These are phyloP conservation scores for Amanita polypyramis DNA, from an alignment of 768 basidiomycete species.

Conservation along the genomic window DNA sequence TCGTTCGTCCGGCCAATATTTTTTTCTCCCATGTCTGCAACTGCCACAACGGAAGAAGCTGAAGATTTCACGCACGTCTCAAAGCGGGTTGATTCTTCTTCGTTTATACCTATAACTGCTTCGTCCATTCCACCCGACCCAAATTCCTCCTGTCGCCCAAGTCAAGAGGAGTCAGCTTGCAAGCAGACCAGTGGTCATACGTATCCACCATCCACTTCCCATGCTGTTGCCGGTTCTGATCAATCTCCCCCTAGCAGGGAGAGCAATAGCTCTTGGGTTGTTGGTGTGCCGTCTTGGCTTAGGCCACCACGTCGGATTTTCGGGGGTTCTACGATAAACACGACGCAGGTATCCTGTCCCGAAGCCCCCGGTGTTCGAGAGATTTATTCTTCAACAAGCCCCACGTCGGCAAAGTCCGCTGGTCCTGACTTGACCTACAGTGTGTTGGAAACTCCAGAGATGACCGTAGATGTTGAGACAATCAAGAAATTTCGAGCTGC, in stretches of 20 bases:
- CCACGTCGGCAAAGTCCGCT: constrained; percentile 24
- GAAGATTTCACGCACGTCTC: constrained; percentile 71
- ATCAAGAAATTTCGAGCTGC: constrained; percentile 67
- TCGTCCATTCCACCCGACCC: constrained; percentile 23
- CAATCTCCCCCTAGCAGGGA: constrained; percentile 38
- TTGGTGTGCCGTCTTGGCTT: constrained; percentile 67
- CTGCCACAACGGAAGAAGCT: constrained; percentile 18
- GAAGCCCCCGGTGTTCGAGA: constrained; percentile 39
- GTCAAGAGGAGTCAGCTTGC: constrained; percentile 11
- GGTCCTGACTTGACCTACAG: constrained; percentile 64
- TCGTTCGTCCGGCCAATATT: constrained; percentile 18
- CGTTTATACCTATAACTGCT: constrained; percentile 49
- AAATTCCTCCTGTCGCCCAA: not conserved
- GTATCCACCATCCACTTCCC: constrained; percentile 66
- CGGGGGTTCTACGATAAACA: constrained; percentile 17
- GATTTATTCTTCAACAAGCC: constrained; percentile 41
- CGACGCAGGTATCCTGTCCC: constrained; percentile 18
- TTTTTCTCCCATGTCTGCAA: constrained; percentile 17
- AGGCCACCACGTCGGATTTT: constrained; percentile 36
- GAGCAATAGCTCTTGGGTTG: constrained; percentile 42
- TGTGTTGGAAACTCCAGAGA: constrained; percentile 67
- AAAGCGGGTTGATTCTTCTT: constrained; percentile 38
- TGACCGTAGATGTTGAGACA: constrained; percentile 47
- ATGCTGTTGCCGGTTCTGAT: constrained; percentile 37
- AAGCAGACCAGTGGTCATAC: constrained; percentile 43